Evolutionary conservation across 1,139 yeast species (phyloP).

Genomic region (Entelexis paramagnoliae): DNA sequence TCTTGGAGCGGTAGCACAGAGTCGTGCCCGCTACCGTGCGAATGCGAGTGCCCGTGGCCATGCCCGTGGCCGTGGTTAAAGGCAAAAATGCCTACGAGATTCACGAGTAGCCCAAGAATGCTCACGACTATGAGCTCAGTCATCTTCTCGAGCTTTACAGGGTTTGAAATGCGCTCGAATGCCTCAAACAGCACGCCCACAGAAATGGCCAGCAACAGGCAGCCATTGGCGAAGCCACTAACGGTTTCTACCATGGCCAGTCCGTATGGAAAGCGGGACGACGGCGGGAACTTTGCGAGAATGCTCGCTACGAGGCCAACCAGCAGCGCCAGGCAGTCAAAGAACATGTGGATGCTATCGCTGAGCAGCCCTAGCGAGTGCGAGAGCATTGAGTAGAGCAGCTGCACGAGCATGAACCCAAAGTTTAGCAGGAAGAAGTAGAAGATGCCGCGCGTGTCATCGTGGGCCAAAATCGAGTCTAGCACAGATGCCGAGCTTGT

Average conservation of each 20-base stretch:
- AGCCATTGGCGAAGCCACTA: constrained; percentile 93
- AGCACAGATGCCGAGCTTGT: constrained; percentile 27
- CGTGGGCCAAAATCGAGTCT: constrained; percentile 39
- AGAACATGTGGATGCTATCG: constrained; percentile 91
- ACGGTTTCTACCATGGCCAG: constrained; percentile 74
- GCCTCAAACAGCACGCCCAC: constrained; percentile 85
- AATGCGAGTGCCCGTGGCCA: constrained; percentile 19
- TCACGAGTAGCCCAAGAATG: constrained; percentile 71
- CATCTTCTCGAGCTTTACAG: constrained; percentile 67
- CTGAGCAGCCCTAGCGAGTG: constrained; percentile 84
- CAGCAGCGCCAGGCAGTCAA: constrained; percentile 83
- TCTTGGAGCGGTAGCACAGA: neutral
- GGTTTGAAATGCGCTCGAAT: constrained; percentile 63
- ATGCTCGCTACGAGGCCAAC: constrained; percentile 83
- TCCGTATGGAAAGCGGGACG: constrained; percentile 75
- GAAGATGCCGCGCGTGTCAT: constrained; percentile 81
- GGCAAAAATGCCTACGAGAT: constrained; percentile 85
- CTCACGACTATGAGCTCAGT: constrained; percentile 83
- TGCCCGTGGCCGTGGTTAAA: constrained; percentile 53
- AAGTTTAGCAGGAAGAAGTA: constrained; percentile 76
- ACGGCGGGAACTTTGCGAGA: constrained; percentile 48
- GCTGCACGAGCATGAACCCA: constrained; percentile 87
- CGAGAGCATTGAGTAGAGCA: constrained; percentile 81
- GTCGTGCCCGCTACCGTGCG: constrained; percentile 29
- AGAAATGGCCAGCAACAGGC: constrained; percentile 74